Conservation (phyloP, 208 protist genomes). For the Wallacemonas rigidus region DNA sequence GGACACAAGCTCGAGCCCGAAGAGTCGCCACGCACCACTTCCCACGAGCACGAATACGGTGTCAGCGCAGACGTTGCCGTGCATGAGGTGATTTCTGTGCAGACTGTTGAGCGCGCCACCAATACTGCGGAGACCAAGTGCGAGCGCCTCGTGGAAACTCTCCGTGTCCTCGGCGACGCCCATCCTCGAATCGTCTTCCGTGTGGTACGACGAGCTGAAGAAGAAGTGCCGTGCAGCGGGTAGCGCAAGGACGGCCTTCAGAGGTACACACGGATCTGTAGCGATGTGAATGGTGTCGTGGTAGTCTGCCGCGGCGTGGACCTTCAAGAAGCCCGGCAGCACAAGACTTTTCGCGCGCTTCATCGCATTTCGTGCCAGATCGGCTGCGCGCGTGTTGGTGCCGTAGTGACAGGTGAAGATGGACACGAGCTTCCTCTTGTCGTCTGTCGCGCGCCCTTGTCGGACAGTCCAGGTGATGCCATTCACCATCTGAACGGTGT, state of each 20-base stretch:
- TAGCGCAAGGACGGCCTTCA: constrained; percentile 44
- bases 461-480: constrained; percentile 54
- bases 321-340: constrained; percentile 75
- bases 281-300: constrained; percentile 81
- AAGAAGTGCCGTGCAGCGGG: constrained; percentile 30
- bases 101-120: constrained; percentile 54
- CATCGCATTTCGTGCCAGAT: constrained; percentile 63
- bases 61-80: constrained; percentile 74
- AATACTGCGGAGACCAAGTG: constrained; percentile 60
- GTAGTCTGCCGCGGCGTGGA: constrained; percentile 69
- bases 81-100: constrained; percentile 76
- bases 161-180: constrained; percentile 18
- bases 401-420: constrained; percentile 52
- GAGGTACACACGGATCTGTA: constrained; percentile 69
- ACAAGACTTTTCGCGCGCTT: constrained; percentile 76
- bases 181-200: constrained; percentile 16
- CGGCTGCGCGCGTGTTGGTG: constrained; percentile 23
- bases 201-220: constrained; percentile 14
- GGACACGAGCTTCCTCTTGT: constrained; percentile 47
- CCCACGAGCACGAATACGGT: constrained; percentile 63
- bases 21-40: constrained; percentile 84
- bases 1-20: constrained; percentile 73
- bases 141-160: constrained; percentile 18
- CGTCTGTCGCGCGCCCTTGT: constrained; percentile 34
- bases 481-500: constrained; percentile 21